Evolutionary conservation across 345 rosid species (phyloP), one percentile per base, ranked within the genome.

Genomic region (Salix arbutifolia): DNA sequence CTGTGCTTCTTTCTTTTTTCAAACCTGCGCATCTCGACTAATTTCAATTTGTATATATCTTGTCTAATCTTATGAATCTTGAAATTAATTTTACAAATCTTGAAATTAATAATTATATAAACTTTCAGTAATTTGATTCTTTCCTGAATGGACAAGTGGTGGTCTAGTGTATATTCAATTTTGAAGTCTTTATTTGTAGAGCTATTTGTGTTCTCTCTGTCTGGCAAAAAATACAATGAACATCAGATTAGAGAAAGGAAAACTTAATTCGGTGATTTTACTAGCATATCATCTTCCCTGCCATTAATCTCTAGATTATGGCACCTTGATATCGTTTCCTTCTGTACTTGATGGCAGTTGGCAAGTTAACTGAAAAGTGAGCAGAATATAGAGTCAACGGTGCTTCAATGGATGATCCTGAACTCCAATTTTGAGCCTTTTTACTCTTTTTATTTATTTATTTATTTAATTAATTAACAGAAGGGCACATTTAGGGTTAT

Each of bases 391-490:
- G 92, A 87, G 2, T 88, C 94, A 67, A 94, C 98, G 8, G 94
- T 93, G 11, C 98, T 93, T 42, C 97, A 91, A 75, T 96, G 99
- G 96, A 96, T 82, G 93, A 93, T 61, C 85, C 94, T 8, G 96
- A 91, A 28, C 82, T 87, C 76, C 94, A 74, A 38, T 44, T 88
- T 76, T 90, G 81, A 82, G 3, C 44, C 52, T 38, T 70, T 38
- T 16, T 53, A 62, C 23, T 26, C 13, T 9, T 28, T 28, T 28
- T 28, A 28, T 28, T 28, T 28, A 28, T 28, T 28, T 28, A 28
- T 35, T 18, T 26, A 48, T 8, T 25, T 68, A 42, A 11, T 25
- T 42, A 4, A 28, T 53, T 52, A n/a, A n/a, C 65, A 16, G 3
- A 56, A 26, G 9, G 31, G 65, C 46, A 9, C 46, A 42, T 11